These are phyloP conservation scores for Filobasidium uniguttulatum DNA, from an alignment of 1,284 basidiomycete genomes.

Conservation along the genomic window DNA sequence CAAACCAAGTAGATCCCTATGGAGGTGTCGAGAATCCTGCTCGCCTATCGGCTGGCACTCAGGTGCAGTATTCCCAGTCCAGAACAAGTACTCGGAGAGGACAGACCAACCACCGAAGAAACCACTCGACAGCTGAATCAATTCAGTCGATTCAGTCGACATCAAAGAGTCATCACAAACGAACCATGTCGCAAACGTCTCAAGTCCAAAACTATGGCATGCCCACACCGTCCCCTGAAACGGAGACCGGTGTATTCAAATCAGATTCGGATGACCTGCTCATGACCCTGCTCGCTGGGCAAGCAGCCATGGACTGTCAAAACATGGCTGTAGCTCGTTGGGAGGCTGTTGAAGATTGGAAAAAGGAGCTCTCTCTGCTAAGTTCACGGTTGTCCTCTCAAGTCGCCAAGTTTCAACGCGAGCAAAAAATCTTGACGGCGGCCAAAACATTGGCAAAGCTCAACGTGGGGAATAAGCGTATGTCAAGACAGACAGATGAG, in stretches of 20 bases:
- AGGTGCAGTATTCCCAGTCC: constrained; percentile 2
- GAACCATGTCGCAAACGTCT: neutral
- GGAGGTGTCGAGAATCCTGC: too few species aligned
- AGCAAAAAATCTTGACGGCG: constrained; percentile 37
- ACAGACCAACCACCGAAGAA: neutral
- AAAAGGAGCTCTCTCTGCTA: constrained; percentile 44
- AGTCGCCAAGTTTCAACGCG: constrained; percentile 33
- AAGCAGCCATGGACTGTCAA: constrained; percentile 59
- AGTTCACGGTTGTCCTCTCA: constrained; percentile 27
- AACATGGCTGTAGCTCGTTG: constrained; percentile 58
- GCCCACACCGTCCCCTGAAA: neutral
- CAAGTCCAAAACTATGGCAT: too few species aligned
- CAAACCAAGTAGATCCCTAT: too few species aligned
- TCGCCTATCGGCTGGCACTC: too few species aligned
- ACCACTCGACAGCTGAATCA: too few species aligned
- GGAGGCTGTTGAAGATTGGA: constrained; percentile 80
- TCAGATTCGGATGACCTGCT: constrained; percentile 45
- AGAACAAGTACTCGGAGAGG: constrained; percentile 7
- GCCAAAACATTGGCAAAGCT: constrained; percentile 36
- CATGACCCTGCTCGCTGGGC: constrained; percentile 67
- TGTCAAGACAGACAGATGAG: constrained; percentile 37
- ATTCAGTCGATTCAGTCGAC: neutral
- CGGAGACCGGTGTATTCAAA: constrained; percentile 4
- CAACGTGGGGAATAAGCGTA: constrained; percentile 33
- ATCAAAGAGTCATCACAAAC: neutral